These are phyloP conservation scores for Quercus robur DNA, from an alignment of 306 rosid species.

Conservation along the genomic window DNA sequence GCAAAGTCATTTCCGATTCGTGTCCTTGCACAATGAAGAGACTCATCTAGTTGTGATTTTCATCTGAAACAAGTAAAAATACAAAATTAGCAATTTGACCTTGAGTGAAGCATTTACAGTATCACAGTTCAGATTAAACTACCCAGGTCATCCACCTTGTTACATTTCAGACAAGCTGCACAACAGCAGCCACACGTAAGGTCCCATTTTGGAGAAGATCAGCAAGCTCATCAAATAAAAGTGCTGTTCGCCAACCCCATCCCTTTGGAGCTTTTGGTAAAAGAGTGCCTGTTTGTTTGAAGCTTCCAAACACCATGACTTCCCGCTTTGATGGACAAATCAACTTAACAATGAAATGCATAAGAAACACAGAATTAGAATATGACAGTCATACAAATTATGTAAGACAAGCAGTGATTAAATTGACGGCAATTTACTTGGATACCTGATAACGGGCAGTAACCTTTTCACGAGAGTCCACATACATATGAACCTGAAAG, in stretches of 20 bases:
- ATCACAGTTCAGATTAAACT: background rate
- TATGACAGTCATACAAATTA: background rate
- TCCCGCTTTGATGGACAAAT: conserved; percentile 94
- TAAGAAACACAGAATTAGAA: conserved; percentile 17
- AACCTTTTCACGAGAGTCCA: conserved; percentile 81
- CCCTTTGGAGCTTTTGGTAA: conserved; percentile 97
- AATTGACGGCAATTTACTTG: conserved; percentile 13
- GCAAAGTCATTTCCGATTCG: background rate
- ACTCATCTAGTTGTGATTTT: background rate
- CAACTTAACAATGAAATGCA: conserved; percentile 44
- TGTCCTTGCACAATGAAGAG: background rate
- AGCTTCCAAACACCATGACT: conserved; percentile 85
- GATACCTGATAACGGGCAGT: conserved; percentile 95
- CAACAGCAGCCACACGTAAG: conserved; percentile 80
- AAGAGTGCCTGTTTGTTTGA: conserved; percentile 92
- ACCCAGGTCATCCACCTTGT: conserved; percentile 15
- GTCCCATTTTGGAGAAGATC: conserved; percentile 94
- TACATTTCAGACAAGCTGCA: conserved; percentile 71
- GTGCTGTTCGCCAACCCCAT: conserved; percentile 99
- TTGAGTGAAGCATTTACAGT: conserved; percentile 12
- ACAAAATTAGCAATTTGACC: background rate
- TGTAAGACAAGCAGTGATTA: background rate
- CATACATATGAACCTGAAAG: conserved; percentile 79
- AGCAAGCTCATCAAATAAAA: conserved; percentile 77
- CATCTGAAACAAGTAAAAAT: conserved; percentile 5